Percentiles rank a stretch among this genome's conserved stretches.
Evolutionary conservation across 129 eudicot species (phyloP).

Genomic region (Lactuca saligna): DNA sequence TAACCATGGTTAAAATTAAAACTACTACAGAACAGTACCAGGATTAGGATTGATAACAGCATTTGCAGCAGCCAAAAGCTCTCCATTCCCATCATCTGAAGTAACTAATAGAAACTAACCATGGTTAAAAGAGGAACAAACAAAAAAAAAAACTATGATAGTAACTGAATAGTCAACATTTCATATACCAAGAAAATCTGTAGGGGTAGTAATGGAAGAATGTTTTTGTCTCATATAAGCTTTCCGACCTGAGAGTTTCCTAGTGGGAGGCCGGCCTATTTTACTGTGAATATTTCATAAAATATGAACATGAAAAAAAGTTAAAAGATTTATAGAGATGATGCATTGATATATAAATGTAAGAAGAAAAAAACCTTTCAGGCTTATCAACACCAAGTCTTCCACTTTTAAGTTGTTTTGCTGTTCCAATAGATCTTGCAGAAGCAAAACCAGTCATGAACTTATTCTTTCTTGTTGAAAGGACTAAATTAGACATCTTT

Average conservation of each 20-base stretch:
- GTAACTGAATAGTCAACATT: not conserved
- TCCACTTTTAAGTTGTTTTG: slow-evolving; percentile 71
- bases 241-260: slow-evolving; percentile 77
- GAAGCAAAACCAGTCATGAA: slow-evolving; percentile 47
- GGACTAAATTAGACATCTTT: slow-evolving; percentile 50
- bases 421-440: slow-evolving; percentile 58
- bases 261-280: slow-evolving; percentile 67
- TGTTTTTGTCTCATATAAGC: slow-evolving; percentile 75
- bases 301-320: slow-evolving; percentile 2
- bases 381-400: slow-evolving; percentile 59
- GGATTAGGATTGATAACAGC: slow-evolving; percentile 61
- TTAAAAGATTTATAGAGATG: not conserved
- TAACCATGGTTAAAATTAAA: too few species aligned
- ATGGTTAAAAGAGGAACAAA: not conserved
- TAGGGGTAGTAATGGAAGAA: slow-evolving; percentile 43
- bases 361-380: slow-evolving; percentile 48
- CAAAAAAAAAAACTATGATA: not conserved
- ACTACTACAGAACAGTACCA: slow-evolving; percentile 35
- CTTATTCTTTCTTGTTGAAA: slow-evolving; percentile 61
- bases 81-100: slow-evolving; percentile 73
- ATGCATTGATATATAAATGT: not conserved
- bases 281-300: slow-evolving; percentile 44
- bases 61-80: slow-evolving; percentile 72
- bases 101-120: slow-evolving; percentile 38
- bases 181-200: slow-evolving; percentile 68